Evolutionary conservation across 306 rosid species (phyloP), one percentile per base, ranked within the genome.

Genomic region (Nissolia schottii): DNA sequence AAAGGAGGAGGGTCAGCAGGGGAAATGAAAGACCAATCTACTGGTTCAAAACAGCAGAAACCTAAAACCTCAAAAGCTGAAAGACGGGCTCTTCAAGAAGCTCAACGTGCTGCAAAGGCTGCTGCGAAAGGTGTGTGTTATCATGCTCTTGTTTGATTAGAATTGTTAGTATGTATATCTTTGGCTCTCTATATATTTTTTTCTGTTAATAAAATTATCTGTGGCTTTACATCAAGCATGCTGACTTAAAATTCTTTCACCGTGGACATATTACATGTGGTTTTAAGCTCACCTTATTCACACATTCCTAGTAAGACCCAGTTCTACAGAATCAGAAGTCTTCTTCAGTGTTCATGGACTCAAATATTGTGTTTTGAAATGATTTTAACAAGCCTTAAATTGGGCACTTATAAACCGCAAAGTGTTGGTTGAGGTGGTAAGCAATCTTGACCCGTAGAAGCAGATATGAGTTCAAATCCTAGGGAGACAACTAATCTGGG

Each of bases 21-120:
- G 66, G 81, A 76, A 28, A 53, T 50, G 63, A 77, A 85, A 77
- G 87, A 82, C 48, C 85, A 70, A 20, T 11, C 75, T 63, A 41
- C 13, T 72, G 58, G 49, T 61, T 79, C 87, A 18, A 85, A 85
- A 71, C 81, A 73, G n/a, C 83, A 73, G 76, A 85, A 82, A 55
- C 84, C 81, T 12, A 86, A 80, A 77, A 53, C 79, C 48, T 57
- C 90, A 10, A 86, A 80, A 80, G 87, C 90, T 74, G 87, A 86
- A 74, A 83, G 90, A 35, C 87, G 87, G 19, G 90, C 87, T 35
- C 77, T 86, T 74, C 90, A 86, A 78, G 90, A 86, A 76, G 85
- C 90, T 49, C 87, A 86, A 67, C 74, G 90, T 56, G 90, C 90
- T 27, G 87, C 90, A 65, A 85, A 85, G 72, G 85, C 83, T 73